Evolutionary conservation across 2,329 filamentous ascomycete genomes (phyloP).

Genomic region (Coniochaeta sp.): DNA sequence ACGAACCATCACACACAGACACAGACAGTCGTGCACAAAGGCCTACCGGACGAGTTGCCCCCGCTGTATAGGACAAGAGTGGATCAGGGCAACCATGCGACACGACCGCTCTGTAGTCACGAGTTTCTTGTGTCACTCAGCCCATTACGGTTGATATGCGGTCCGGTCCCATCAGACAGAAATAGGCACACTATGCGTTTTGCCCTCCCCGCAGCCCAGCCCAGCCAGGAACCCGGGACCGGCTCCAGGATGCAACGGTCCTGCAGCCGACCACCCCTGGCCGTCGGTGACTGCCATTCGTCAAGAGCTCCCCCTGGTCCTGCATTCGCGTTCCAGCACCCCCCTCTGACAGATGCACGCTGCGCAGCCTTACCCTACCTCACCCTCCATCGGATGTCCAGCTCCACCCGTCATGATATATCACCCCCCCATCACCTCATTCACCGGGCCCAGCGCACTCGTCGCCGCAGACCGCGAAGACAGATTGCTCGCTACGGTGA

Average conservation of each 20-base stretch:
- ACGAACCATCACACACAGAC: background rate
- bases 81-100: background rate
- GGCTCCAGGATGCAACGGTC: constrained; percentile 4
- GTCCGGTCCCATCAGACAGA: background rate
- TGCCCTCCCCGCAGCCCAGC: background rate
- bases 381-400: background rate
- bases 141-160: background rate
- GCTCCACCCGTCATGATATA: background rate
- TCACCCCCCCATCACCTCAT: background rate
- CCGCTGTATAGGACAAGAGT: background rate
- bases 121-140: background rate
- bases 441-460: background rate
- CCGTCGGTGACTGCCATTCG: background rate
- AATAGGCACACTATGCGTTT: background rate
- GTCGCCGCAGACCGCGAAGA: background rate
- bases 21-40: background rate
- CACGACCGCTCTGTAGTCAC: background rate
- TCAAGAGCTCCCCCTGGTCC: constrained; percentile 8
- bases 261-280: constrained; percentile 7
- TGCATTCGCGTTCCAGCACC: background rate
- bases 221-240: constrained; percentile 17
- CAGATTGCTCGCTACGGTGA: background rate
- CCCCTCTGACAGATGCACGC: background rate
- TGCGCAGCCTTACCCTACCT: background rate
- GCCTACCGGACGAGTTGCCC: background rate